A percentile compares a stretch with the other conserved stretches of the same genome.
Conservation (phyloP, 2,329 filamentous ascomycete genomes). For the Sphaceloma murrayae region DNA sequence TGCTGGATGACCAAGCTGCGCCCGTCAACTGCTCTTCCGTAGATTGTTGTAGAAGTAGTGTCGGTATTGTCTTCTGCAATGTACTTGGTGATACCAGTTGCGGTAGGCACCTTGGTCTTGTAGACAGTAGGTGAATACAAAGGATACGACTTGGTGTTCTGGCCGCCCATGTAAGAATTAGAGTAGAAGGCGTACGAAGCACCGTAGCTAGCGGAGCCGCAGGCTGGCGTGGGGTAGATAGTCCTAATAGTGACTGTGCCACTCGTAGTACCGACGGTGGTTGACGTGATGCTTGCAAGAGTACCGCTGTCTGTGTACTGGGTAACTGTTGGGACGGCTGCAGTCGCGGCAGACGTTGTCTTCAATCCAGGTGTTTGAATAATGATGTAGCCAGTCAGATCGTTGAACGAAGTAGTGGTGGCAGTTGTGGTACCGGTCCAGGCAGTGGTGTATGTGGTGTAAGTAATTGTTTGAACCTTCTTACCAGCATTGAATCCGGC, state of each 20-base stretch:
- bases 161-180: conserved; percentile 16
- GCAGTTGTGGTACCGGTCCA: conserved; percentile 17
- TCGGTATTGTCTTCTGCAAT: conserved; percentile 18
- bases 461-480: conserved; percentile 14
- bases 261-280: conserved; percentile 1
- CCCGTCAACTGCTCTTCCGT: neutral
- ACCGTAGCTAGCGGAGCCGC: neutral
- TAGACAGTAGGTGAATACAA: conserved; percentile 17
- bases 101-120: conserved; percentile 17
- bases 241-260: neutral
- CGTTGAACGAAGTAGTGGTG: conserved; percentile 16
- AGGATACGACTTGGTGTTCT: conserved; percentile 17
- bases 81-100: conserved; percentile 17
- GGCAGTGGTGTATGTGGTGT: conserved; percentile 17
- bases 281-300: neutral
- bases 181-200: conserved; percentile 10
- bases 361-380: conserved; percentile 16
- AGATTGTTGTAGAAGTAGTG: conserved; percentile 14
- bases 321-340: neutral
- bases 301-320: conserved; percentile 3
- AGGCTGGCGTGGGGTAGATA: conserved; percentile 3
- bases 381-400: conserved; percentile 15
- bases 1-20: conserved; percentile 18
- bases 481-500: conserved; percentile 17
- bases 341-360: neutral